These are phyloP conservation scores for Nicotiana noctiflora DNA, from an alignment of 257 asterid species.

Conservation along the genomic window DNA sequence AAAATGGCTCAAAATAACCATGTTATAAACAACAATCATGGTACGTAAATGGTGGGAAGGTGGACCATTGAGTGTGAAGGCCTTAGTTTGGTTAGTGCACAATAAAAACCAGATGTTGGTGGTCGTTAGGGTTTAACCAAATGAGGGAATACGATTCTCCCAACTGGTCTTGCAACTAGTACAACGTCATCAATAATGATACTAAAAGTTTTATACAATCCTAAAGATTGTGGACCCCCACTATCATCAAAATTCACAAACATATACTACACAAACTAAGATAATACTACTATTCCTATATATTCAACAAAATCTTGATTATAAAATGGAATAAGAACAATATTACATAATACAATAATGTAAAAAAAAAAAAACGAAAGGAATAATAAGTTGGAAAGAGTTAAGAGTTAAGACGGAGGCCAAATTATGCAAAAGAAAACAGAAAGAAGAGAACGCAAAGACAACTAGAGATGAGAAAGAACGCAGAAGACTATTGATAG, in stretches of 20 bases:
- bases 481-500: slow-evolving; percentile 13
- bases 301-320: slow-evolving; percentile 8
- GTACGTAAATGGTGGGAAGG: background rate
- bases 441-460: slow-evolving; percentile 17
- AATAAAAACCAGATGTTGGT: background rate
- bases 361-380: background rate
- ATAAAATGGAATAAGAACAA: background rate
- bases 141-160: slow-evolving; percentile 15
- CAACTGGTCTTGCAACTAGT: slow-evolving; percentile 6
- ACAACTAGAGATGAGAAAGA: background rate
- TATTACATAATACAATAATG: slow-evolving; percentile 1
- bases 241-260: background rate
- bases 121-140: slow-evolving; percentile 1
- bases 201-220: background rate
- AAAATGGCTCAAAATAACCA: background rate
- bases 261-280: background rate
- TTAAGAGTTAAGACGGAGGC: background rate
- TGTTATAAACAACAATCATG: background rate
- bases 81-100: slow-evolving; percentile 3
- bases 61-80: slow-evolving; percentile 1
- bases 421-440: slow-evolving; percentile 13
- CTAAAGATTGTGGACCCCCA: slow-evolving; percentile 4
- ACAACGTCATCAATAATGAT: background rate
- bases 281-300: no score
- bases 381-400: background rate